Base-by-base conservation (phyloP, 176 grass and related monocot genomes). In the Rhipidocladum racemiflorum region DNA sequence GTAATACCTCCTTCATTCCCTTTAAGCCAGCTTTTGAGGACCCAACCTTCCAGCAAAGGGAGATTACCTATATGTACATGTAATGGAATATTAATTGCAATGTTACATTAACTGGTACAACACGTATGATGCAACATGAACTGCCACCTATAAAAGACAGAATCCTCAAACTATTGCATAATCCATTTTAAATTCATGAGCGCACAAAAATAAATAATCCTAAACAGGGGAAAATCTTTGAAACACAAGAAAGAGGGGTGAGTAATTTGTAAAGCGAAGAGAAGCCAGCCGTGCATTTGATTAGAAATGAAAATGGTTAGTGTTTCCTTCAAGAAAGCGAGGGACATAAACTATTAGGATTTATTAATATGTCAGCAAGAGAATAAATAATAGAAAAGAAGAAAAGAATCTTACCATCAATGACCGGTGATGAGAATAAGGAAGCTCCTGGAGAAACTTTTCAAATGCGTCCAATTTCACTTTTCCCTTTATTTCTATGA, bases 401-500 rank as follows among this genome's bases (percentile, higher is more conserved):
- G 30, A 81, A 72, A 81, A 21, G 46, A 35, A 69, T 57, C 44
- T 36, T 76, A 87, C 85, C 85, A 87, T 81, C 49, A 87, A 68
- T 60, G 85, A 72, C 32, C 85, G 85, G 15, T 54, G 76, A 45
- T 78, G 69, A 76, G 70, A 87, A 36, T 57, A 70, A 49, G 70
- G 70, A 75, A 87, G 78, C 25, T 87, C 85, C 62, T 87, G 78
- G 28, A 87, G 45, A 40, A 81, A 87, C 45, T 81, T 87, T 87
- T 87, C 78, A 81, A 87, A 87, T 38, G 71, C 78, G 10, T 81
- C 70, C 24, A 87, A 29, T 76, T 72, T 74, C 16, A 87, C 85
- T 76, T 76, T 81, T 75, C 85, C 85, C 69, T 87, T 87, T 59
- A 87, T 74, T 87, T 87, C 85, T 28, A 87, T 20, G 59, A 49